phyloP scores from a whole-genome alignment of 1,139 yeast genomes.

The Wickerhamiella pararugosa region DNA sequence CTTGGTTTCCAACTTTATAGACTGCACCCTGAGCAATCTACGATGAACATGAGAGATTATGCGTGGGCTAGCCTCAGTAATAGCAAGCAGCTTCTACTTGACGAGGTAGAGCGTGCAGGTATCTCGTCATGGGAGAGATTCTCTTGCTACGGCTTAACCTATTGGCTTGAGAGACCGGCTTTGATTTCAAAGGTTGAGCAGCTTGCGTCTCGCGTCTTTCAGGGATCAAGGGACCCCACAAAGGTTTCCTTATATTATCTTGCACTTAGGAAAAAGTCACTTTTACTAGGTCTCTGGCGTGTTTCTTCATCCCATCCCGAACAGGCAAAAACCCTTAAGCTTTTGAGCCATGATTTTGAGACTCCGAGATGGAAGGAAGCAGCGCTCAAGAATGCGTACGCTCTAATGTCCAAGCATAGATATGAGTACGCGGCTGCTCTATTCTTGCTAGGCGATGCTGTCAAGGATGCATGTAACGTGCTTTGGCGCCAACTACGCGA shows the following conservation, averaged over 20 bases:
- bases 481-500: conserved; percentile 53
- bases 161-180: conserved; percentile 51
- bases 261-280: conserved; percentile 63
- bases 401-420: conserved; percentile 73
- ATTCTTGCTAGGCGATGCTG: conserved; percentile 64
- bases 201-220: conserved; percentile 42
- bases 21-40: conserved; percentile 35
- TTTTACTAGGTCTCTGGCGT: conserved; percentile 72
- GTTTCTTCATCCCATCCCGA: conserved; percentile 64
- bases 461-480: conserved; percentile 65
- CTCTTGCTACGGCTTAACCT: conserved; percentile 47
- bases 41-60: conserved; percentile 63
- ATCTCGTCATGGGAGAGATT: conserved; percentile 41
- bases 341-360: conserved; percentile 60
- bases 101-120: conserved; percentile 33
- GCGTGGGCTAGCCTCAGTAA: conserved; percentile 82
- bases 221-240: conserved; percentile 50
- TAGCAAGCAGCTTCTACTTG: conserved; percentile 51
- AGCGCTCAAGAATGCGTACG: conserved; percentile 86
- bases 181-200: conserved; percentile 44
- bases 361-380: conserved; percentile 72
- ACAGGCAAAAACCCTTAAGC: conserved; percentile 62
- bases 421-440: conserved; percentile 80
- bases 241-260: conserved; percentile 59
- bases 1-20: conserved; percentile 60